phyloP scores from a whole-genome alignment of 768 basidiomycete species.

The Trametes gibbosa region DNA sequence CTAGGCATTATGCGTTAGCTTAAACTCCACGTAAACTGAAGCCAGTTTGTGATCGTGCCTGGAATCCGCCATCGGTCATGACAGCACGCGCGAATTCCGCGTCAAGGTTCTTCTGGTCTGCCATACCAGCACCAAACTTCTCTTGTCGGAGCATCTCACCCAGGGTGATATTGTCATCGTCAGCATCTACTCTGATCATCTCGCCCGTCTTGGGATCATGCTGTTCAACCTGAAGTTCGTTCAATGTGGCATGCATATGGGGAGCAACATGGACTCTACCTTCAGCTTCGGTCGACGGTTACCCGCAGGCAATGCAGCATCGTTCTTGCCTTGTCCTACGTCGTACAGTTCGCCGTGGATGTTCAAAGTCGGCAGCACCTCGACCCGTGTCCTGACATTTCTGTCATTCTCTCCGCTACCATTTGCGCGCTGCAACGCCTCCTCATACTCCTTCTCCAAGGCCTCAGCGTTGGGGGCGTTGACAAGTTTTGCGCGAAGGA shows the following conservation, averaged over 20 bases:
- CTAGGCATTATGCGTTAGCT: constrained; percentile 34
- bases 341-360: constrained; percentile 85
- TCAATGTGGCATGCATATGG: no score
- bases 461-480: constrained; percentile 70
- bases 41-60: constrained; percentile 43
- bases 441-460: constrained; percentile 85
- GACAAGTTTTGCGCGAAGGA: constrained; percentile 88
- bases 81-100: constrained; percentile 86
- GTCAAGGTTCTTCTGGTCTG: constrained; percentile 91
- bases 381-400: constrained; percentile 58
- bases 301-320: constrained; percentile 49
- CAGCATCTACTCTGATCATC: constrained; percentile 82
- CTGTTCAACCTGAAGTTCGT: constrained; percentile 65
- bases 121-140: constrained; percentile 81
- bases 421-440: constrained; percentile 49
- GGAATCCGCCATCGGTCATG: constrained; percentile 83
- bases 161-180: constrained; percentile 83
- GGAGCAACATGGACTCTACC: constrained; percentile 33
- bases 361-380: constrained; percentile 89
- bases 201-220: constrained; percentile 90
- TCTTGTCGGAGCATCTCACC: constrained; percentile 95
- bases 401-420: constrained; percentile 36
- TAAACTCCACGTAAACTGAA: no score
- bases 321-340: constrained; percentile 75
- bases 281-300: constrained; percentile 81